These are phyloP conservation scores for Bondarzewia mesenterica DNA, from an alignment of 1,284 basidiomycete species.

Conservation along the genomic window DNA sequence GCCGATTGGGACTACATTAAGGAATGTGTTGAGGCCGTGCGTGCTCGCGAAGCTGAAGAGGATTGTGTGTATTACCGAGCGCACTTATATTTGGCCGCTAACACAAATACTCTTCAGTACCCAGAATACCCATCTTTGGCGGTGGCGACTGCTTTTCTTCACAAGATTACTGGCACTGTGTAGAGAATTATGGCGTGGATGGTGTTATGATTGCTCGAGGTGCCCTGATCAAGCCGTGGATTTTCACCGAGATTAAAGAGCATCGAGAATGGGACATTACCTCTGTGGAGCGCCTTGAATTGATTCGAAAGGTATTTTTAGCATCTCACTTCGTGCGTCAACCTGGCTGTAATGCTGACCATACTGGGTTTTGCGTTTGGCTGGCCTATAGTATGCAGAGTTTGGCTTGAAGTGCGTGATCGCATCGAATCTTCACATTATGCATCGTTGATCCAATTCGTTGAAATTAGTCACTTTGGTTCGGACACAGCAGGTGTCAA, in stretches of 20 bases:
- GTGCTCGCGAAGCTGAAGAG: slow-evolving; percentile 69
- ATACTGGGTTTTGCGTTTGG: no score
- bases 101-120: slow-evolving; percentile 38
- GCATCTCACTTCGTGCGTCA: not conserved
- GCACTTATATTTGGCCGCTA: slow-evolving; percentile 1
- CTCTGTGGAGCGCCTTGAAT: slow-evolving; percentile 82
- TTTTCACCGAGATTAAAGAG: slow-evolving; percentile 95
- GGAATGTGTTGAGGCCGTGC: slow-evolving; percentile 78
- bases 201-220: slow-evolving; percentile 95
- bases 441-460: not conserved
- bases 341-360: not conserved
- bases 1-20: slow-evolving; percentile 92
- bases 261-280: slow-evolving; percentile 92
- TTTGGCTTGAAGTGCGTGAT: slow-evolving; percentile 59
- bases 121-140: slow-evolving; percentile 88
- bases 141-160: slow-evolving; percentile 93
- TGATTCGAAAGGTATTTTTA: slow-evolving; percentile 63
- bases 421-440: not conserved
- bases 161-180: slow-evolving; percentile 73
- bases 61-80: slow-evolving; percentile 41
- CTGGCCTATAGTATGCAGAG: slow-evolving; percentile 60
- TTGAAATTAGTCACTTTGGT: slow-evolving; percentile 63
- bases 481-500: slow-evolving; percentile 91
- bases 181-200: slow-evolving; percentile 78
- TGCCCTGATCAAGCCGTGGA: slow-evolving; percentile 94